These are phyloP conservation scores for Pleurotus tuoliensis DNA, from an alignment of 768 basidiomycete species.

Conservation along the genomic window DNA sequence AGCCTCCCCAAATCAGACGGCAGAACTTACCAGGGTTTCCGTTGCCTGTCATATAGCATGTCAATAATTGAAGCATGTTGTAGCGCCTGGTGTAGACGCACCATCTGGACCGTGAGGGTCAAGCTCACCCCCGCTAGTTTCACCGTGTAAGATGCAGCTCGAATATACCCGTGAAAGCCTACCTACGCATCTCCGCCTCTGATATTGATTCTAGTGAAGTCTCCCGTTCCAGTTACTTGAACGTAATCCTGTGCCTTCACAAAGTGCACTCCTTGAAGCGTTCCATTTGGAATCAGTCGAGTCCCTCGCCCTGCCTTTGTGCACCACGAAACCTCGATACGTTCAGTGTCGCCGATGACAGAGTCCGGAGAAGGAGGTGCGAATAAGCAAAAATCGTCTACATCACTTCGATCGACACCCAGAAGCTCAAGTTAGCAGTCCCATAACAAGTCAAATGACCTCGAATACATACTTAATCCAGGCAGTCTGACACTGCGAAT, in stretches of 20 bases:
- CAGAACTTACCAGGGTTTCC: slow-evolving; percentile 19
- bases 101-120: slow-evolving; percentile 54
- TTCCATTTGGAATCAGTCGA: slow-evolving; percentile 40
- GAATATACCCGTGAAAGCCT: too few species aligned
- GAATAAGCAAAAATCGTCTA: background rate
- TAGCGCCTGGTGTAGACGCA: slow-evolving; percentile 7
- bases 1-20: too few species aligned
- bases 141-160: too few species aligned
- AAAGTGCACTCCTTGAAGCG: slow-evolving; percentile 26
- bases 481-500: slow-evolving; percentile 67
- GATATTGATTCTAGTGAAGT: slow-evolving; percentile 58
- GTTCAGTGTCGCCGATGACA: slow-evolving; percentile 5
- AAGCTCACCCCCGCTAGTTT: slow-evolving; percentile 26
- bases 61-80: background rate
- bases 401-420: background rate
- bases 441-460: too few species aligned
- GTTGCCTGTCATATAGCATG: background rate
- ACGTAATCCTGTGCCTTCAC: slow-evolving; percentile 59
- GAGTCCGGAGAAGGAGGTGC: background rate
- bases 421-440: too few species aligned
- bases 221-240: slow-evolving; percentile 55
- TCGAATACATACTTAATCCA: slow-evolving; percentile 52
- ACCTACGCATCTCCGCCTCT: slow-evolving; percentile 38
- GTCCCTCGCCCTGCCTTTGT: slow-evolving; percentile 38
- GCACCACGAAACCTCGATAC: slow-evolving; percentile 28